A percentile compares a stretch with the other conserved stretches of the same genome.
Conservation (phyloP, 768 basidiomycete species). For the Termitomyces sp. region DNA sequence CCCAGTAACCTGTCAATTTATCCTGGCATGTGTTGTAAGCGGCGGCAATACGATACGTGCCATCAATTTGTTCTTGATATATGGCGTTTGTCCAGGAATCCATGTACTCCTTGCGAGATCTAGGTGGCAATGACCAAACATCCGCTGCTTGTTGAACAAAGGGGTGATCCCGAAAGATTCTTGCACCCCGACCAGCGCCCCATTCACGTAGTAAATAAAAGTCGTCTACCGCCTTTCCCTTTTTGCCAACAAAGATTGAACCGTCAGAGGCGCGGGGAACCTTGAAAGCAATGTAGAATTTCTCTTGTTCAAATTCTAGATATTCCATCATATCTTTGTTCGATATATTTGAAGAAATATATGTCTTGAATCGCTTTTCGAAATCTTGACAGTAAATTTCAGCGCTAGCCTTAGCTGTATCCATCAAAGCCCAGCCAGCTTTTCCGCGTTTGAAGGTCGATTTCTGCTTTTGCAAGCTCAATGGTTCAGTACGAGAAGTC, state of each 20-base stretch:
- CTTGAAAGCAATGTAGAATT: slow-evolving; percentile 4
- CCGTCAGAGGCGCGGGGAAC: slow-evolving; percentile 1
- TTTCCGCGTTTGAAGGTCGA: not conserved
- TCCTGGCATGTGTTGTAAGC: not conserved
- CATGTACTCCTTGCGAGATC: slow-evolving; percentile 1
- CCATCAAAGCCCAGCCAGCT: not conserved
- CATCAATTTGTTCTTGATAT: slow-evolving; percentile 6
- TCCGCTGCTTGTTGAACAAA: not conserved
- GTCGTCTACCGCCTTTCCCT: slow-evolving; percentile 1
- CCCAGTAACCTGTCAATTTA: not conserved
- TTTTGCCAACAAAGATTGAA: not conserved
- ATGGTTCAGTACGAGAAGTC: not conserved
- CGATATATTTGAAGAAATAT: too few relatives aligned
- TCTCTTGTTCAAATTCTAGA: slow-evolving; percentile 8
- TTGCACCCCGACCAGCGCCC: not conserved
- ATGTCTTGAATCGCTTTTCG: too few relatives aligned
- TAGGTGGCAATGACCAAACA: slow-evolving; percentile 9
- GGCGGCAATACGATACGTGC: not conserved
- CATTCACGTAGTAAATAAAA: slow-evolving; percentile 5
- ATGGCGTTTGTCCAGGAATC: slow-evolving; percentile 2
- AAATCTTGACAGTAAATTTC: too few relatives aligned
- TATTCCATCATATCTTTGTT: too few relatives aligned
- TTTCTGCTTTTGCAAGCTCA: not conserved
- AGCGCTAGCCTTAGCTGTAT: not conserved
- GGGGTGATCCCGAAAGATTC: not conserved